Evolutionary conservation across 768 basidiomycete species (phyloP).

Genomic region (Naematelia encephala): DNA sequence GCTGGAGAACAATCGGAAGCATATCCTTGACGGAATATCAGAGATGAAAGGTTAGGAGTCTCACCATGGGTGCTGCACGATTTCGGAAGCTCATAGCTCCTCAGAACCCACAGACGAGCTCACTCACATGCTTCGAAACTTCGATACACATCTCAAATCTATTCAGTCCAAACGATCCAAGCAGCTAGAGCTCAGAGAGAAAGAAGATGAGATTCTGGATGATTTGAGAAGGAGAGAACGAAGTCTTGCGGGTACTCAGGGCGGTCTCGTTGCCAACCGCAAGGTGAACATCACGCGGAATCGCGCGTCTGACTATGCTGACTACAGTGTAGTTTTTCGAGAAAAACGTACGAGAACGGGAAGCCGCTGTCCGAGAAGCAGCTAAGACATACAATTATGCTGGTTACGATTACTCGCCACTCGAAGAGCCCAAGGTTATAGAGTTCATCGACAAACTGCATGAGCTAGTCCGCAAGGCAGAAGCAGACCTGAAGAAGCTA

Average conservation of each 20-base stretch:
- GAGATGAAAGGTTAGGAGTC: slow-evolving; percentile 61
- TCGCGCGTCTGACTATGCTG: neutral
- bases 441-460: slow-evolving; percentile 69
- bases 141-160: slow-evolving; percentile 52
- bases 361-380: slow-evolving; percentile 68
- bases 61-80: neutral
- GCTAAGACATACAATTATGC: slow-evolving; percentile 66
- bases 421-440: slow-evolving; percentile 67
- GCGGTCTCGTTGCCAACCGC: slow-evolving; percentile 68
- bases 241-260: slow-evolving; percentile 51
- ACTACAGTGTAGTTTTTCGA: slow-evolving; percentile 64
- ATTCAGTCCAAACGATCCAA: slow-evolving; percentile 25
- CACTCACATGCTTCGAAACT: slow-evolving; percentile 48
- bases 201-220: slow-evolving; percentile 35
- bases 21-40: slow-evolving; percentile 63
- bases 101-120: slow-evolving; percentile 70
- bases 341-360: slow-evolving; percentile 65
- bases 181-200: slow-evolving; percentile 30
- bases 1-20: slow-evolving; percentile 62
- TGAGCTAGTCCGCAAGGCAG: slow-evolving; percentile 64
- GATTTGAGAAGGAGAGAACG: slow-evolving; percentile 41
- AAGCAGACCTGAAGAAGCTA: slow-evolving; percentile 57
- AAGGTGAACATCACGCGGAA: slow-evolving; percentile 56
- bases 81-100: neutral
- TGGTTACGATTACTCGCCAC: slow-evolving; percentile 67